Percentiles rank a stretch among this genome's conserved stretches.
Evolutionary conservation across 139 green algal genomes (phyloP).

Genomic region (Chlamydomonas asymmetrica): DNA sequence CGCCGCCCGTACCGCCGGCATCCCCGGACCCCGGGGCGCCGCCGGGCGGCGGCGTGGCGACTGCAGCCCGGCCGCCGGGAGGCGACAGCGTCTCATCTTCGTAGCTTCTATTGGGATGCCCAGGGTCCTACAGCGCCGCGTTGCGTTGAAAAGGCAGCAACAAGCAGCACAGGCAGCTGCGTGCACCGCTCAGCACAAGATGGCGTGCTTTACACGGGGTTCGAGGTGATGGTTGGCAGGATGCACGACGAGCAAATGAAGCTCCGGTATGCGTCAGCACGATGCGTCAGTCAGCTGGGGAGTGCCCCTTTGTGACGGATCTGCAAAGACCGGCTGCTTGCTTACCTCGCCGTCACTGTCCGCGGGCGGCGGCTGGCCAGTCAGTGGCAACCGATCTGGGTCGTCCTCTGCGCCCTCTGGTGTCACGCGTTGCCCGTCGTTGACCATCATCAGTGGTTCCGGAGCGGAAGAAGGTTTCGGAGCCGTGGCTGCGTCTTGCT

Average conservation of each 20-base stretch:
- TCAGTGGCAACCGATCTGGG: neutral
- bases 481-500: neutral
- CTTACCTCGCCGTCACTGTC: neutral
- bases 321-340: neutral
- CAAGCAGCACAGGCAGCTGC: neutral
- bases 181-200: neutral
- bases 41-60: neutral
- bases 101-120: neutral
- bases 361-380: neutral
- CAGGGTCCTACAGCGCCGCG: neutral
- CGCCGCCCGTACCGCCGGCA: neutral
- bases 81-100: neutral
- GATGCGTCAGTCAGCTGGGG: neutral
- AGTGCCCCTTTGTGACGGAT: slow-evolving; percentile 3
- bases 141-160: neutral
- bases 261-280: neutral
- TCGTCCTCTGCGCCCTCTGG: neutral
- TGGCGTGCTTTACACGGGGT: too few species aligned
- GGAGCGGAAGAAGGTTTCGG: neutral
- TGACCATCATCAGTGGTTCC: neutral
- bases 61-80: neutral
- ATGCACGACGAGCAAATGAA: too few species aligned
- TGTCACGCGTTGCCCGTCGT: neutral
- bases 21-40: too few species aligned
- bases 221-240: too few species aligned